phyloP scores from a whole-genome alignment of 352 stramenopile genomes.

The Globisporangium paroecandrum region DNA sequence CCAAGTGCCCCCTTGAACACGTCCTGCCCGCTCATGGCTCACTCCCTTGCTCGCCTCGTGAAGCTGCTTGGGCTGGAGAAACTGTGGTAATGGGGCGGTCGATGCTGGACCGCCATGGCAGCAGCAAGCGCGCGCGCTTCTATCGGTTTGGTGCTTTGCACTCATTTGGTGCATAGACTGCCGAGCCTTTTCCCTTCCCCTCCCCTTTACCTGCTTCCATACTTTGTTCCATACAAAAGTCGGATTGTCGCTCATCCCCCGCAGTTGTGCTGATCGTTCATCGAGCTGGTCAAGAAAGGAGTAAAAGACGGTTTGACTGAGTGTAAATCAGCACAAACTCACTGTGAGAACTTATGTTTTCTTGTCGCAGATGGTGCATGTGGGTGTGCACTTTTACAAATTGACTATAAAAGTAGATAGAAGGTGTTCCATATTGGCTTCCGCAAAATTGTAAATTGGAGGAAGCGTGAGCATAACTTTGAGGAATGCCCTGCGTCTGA shows the following conservation, averaged over 20 bases:
- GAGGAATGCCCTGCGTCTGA: not conserved
- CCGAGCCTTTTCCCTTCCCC: not conserved
- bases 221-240: conserved; percentile 12
- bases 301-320: not conserved
- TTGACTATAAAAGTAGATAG: not conserved
- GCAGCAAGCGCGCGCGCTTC: not conserved
- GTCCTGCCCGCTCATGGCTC: conserved; percentile 33
- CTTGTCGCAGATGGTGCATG: not conserved
- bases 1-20: conserved; percentile 73
- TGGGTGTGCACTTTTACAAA: not conserved
- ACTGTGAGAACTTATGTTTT: conserved; percentile 2
- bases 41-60: not conserved
- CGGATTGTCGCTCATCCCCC: not conserved
- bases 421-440: not conserved
- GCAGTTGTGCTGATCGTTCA: not conserved
- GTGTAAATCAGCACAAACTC: not conserved
- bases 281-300: not conserved
- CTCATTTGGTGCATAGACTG: not conserved
- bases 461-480: not conserved
- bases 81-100: not conserved
- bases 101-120: not conserved
- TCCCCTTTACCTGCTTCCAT: not conserved
- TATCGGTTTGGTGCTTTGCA: not conserved
- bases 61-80: conserved; percentile 2
- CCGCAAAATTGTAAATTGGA: not conserved